These are phyloP conservation scores for Testicularia cyperi DNA, from an alignment of 1,284 basidiomycete species.

Conservation along the genomic window DNA sequence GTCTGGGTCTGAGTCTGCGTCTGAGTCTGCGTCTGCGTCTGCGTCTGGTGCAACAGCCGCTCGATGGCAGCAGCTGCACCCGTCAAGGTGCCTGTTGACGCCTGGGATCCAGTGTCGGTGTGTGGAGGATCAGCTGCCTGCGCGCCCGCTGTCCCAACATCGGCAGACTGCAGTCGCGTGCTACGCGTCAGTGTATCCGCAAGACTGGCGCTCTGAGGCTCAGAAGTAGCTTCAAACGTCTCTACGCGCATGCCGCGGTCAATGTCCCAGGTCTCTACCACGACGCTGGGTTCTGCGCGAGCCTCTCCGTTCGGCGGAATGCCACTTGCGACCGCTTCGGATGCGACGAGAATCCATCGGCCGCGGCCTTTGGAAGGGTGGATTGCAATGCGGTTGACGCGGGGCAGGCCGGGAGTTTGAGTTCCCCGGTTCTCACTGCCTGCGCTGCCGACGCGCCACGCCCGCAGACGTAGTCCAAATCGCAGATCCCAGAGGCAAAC, in stretches of 20 bases:
- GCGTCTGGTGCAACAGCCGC: conserved; percentile 28
- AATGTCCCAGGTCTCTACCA: conserved; percentile 57
- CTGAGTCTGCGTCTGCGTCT: conserved; percentile 2
- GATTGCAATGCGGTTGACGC: conserved; percentile 72
- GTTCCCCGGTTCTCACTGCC: no score
- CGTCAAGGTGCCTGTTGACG: no score
- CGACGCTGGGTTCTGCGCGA: conserved; percentile 10
- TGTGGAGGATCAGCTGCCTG: no score
- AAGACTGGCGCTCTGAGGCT: no score
- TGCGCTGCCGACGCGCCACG: conserved; percentile 72
- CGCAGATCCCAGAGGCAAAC: conserved; percentile 90
- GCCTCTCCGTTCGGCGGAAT: neutral
- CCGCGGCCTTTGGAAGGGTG: conserved; percentile 78
- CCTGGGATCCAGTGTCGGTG: no score
- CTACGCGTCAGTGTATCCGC: no score
- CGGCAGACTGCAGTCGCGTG: conserved; percentile 1
- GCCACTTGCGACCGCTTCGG: conserved; percentile 62
- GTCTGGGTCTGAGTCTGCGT: neutral
- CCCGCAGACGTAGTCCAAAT: conserved; percentile 83
- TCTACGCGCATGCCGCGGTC: conserved; percentile 60
- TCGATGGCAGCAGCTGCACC: conserved; percentile 49
- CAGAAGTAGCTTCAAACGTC: conserved; percentile 26
- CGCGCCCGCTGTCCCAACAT: no score
- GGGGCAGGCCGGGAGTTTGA: conserved; percentile 40
- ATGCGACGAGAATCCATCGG: conserved; percentile 82